Base-by-base conservation (phyloP, 1,284 basidiomycete species). In the Cutaneotrichosporon dermatis region DNA sequence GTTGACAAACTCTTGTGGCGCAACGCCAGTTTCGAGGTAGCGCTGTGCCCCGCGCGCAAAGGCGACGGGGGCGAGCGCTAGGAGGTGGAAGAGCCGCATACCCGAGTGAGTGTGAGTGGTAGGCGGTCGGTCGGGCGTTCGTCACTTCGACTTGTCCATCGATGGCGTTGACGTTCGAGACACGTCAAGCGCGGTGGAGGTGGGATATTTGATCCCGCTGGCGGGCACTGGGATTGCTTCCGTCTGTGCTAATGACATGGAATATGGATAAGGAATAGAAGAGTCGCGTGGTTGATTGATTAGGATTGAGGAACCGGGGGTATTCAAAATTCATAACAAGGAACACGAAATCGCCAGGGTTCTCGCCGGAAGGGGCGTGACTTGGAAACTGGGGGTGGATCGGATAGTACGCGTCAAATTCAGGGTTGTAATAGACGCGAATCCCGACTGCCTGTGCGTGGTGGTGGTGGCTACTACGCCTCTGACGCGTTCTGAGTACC, bases 1-100 rank as follows among this genome's bases (percentile, higher is more conserved):
- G 72, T 95, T 94, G 82, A 90, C 85, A 79, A 88, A 95, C 4
- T 85, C 65, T 51, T 69, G 69, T 1, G 74, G 64, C 2, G 68
- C 65, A 4, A 50, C n/a, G 55, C 55, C 50, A 15, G 51, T 4
- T 54, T 60, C 41, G 35, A 51, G 35, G 60, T 64, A 44, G 58
- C 58, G 53, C 15, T 11, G 39, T 11, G 36, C 43, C 33, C 45
- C 49, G 13, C n/a, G 50, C 46, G 45, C 45, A 12, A 57, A 43
- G 11, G 61, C 57, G 8, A 54, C 8, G 11, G 52, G 51, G 10
- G 41, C 34, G 8, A 59, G 55, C 33, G 58, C 54, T 10, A 62
- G 51, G 44, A 57, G n/a, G 25, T 34, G 16, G 43, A 54, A 36
- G 54, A 62, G 61, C 54, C 57, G 50, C 61, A 62, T 62, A 13